Conservation (phyloP, 495 filamentous ascomycete genomes). For the Rusavskia elegans region DNA sequence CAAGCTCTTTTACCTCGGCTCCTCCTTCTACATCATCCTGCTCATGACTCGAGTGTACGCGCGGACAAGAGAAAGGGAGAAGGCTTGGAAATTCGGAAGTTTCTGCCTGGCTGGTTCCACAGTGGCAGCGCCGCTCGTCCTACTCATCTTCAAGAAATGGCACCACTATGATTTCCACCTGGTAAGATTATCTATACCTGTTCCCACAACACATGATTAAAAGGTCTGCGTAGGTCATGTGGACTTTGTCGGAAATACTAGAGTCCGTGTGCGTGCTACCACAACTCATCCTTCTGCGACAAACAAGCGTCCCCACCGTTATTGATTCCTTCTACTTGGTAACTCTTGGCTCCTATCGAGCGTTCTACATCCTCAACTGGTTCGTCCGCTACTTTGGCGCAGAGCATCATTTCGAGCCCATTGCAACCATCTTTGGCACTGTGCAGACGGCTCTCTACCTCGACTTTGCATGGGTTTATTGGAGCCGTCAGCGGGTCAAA, state of each 20-base stretch:
- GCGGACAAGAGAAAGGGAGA: conserved; percentile 75
- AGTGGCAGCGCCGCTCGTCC: conserved; percentile 47
- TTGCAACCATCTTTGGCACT: conserved; percentile 68
- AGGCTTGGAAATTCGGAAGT: conserved; percentile 73
- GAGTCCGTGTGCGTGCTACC: conserved; percentile 85
- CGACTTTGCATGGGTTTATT: conserved; percentile 97
- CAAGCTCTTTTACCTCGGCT: conserved; percentile 76
- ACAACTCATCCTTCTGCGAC: conserved; percentile 77
- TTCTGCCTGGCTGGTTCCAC: conserved; percentile 43
- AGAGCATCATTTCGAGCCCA: conserved; percentile 47
- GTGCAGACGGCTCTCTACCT: conserved; percentile 83
- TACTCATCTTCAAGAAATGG: conserved; percentile 37
- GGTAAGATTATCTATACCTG: no score
- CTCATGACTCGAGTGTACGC: conserved; percentile 79
- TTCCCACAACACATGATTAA: conserved; percentile 12
- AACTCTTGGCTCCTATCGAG: conserved; percentile 77
- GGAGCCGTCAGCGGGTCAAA: conserved; percentile 83
- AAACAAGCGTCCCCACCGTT: conserved; percentile 89
- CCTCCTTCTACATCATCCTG: conserved; percentile 73
- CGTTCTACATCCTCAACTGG: conserved; percentile 88
- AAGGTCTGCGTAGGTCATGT: conserved; percentile 48
- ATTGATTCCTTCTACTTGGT: conserved; percentile 91
- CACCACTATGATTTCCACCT: not conserved
- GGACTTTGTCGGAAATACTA: conserved; percentile 77
- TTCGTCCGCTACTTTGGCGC: conserved; percentile 46